Percentiles rank a stretch among this genome's conserved stretches.
Conservation (phyloP, 2,329 filamentous ascomycete species). For the Sclerotinia borealis region DNA sequence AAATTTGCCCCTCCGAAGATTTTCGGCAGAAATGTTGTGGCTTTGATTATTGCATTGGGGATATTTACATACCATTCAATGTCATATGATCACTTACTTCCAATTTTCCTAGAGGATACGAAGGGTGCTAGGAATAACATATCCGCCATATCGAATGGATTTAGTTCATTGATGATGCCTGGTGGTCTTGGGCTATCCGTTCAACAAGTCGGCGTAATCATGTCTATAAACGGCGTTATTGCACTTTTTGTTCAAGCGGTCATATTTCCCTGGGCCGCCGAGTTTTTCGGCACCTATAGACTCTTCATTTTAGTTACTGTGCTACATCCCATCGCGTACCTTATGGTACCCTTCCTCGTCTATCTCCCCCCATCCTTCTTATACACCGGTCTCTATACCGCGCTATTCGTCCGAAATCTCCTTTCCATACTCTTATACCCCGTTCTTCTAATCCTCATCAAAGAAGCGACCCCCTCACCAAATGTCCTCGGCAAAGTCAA, state of each 20-base stretch:
- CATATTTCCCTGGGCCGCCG: slow-evolving; percentile 55
- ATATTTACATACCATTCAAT: slow-evolving; percentile 95
- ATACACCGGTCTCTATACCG: slow-evolving; percentile 50
- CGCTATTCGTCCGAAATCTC: slow-evolving; percentile 46
- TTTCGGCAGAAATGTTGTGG: slow-evolving; percentile 60
- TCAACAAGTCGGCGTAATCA: slow-evolving; percentile 54
- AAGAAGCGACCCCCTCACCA: slow-evolving; percentile 54
- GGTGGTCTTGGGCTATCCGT: slow-evolving; percentile 59
- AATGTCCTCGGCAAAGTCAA: slow-evolving; percentile 58
- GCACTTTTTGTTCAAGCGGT: slow-evolving; percentile 54
- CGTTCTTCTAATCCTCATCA: slow-evolving; percentile 60
- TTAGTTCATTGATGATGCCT: slow-evolving; percentile 48
- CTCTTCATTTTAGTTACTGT: slow-evolving; percentile 50
- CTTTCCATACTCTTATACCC: slow-evolving; percentile 59
- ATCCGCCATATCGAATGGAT: slow-evolving; percentile 15
- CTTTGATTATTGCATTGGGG: slow-evolving; percentile 73
- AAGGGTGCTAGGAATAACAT: slow-evolving; percentile 35
- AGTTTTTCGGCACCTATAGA: slow-evolving; percentile 52
- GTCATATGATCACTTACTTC: slow-evolving; percentile 87
- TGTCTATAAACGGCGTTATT: slow-evolving; percentile 53
- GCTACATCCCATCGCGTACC: slow-evolving; percentile 56
- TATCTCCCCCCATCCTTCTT: slow-evolving; percentile 46
- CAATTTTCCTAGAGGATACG: slow-evolving; percentile 86
- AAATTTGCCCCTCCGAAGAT: slow-evolving; percentile 35
- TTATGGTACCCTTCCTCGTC: slow-evolving; percentile 53